Base-by-base conservation (phyloP, 768 basidiomycete genomes). In the Boletus rex-veris region DNA sequence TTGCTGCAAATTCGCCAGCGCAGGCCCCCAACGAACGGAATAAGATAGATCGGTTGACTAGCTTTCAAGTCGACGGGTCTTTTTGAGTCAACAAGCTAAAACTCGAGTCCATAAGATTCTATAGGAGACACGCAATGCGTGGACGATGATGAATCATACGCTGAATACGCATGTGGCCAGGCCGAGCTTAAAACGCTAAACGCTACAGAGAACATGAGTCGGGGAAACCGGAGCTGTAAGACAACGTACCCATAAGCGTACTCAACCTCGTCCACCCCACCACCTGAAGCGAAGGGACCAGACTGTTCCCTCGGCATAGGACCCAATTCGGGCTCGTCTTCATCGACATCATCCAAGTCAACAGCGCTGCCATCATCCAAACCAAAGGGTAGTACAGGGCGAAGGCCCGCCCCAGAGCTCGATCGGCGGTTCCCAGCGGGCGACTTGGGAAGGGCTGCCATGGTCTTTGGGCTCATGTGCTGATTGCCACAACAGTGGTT, bases 391-490 rank as follows among this genome's bases (percentile, higher is more conserved):
- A 84, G 67, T 40, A 97, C 85, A 14, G 95, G 93, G 33, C 94
- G 83, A 45, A 98, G 79, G 14, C 91, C 85, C 26, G 81, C 81
- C 33, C 92, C 92, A 7, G 91, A 88, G 57, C 90, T 92, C 33
- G 90, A 90, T 24, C 93, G 81, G 24, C 94, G 81, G 45, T 78
- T 77, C 40, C 88, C 86, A 15, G 88, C 88, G 16, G 94, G 94
- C 0, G 92, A 95, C 68, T 94, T 94, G 0, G 94, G 90, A 44
- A 98, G 76, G 9, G 92, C 88, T 12, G 90, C 90, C 84, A 98
- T 89, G 3, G 93, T 95, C 72, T 92, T 90, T 4, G 93, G 92
- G 59, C 95, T 96, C 88, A 98, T 90, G 65, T 96, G 94, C 94
- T 94, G 58, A 18, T 57, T 4, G 14, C 28, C 35, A 42, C 38